Evolutionary conservation across 768 basidiomycete genomes (phyloP).

Genomic region (Kwoniella pini): DNA sequence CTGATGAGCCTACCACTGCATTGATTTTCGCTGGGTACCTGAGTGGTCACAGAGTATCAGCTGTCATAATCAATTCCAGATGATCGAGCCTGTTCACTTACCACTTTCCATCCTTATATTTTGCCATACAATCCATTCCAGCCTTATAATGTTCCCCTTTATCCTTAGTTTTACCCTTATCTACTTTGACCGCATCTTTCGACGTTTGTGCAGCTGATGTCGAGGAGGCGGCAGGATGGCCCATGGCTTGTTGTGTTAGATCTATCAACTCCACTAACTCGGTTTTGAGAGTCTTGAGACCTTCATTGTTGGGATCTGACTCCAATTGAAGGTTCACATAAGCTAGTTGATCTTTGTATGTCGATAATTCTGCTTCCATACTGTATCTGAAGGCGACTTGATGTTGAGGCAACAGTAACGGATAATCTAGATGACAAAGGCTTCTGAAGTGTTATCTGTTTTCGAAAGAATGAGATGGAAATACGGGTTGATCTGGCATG

Average conservation of each 20-base stretch:
- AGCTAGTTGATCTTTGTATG: conserved; percentile 53
- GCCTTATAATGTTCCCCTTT: conserved; percentile 41
- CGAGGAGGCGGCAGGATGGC: conserved; percentile 17
- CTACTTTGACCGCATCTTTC: neutral
- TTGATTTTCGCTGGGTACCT: conserved; percentile 54
- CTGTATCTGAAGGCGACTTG: too few relatives aligned
- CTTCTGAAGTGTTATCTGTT: too few relatives aligned
- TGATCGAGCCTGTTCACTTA: conserved; percentile 23
- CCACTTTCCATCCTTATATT: conserved; percentile 56
- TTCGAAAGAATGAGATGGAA: too few relatives aligned
- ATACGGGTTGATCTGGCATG: too few relatives aligned
- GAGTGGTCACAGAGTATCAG: neutral
- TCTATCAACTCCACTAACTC: conserved; percentile 54
- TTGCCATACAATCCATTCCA: conserved; percentile 54
- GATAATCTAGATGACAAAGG: too few relatives aligned
- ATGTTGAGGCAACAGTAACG: too few relatives aligned
- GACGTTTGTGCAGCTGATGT: conserved; percentile 8
- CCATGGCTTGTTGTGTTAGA: conserved; percentile 48
- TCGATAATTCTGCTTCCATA: conserved; percentile 54
- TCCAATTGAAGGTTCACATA: conserved; percentile 54
- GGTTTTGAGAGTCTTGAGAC: conserved; percentile 49
- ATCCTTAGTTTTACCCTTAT: conserved; percentile 40
- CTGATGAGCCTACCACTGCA: conserved; percentile 50
- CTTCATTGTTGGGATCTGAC: conserved; percentile 51
- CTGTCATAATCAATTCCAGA: neutral